phyloP scores from a whole-genome alignment of 495 filamentous ascomycete genomes.

The Penicillium arizonense region DNA sequence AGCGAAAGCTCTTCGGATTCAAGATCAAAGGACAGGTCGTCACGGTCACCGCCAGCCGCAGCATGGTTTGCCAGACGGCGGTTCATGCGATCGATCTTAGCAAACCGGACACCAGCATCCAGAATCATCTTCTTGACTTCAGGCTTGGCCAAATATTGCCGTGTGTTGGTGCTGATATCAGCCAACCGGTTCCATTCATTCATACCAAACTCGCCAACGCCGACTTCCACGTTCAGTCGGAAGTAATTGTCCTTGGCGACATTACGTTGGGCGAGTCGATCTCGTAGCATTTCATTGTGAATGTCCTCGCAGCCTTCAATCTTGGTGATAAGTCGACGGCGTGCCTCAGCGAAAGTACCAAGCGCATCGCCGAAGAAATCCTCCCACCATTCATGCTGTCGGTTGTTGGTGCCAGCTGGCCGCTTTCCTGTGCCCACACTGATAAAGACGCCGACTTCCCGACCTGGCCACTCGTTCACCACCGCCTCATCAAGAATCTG shows the following conservation, averaged over 20 bases:
- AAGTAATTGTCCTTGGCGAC: conserved; percentile 92
- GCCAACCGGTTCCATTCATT: conserved; percentile 94
- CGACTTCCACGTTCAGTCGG: conserved; percentile 94
- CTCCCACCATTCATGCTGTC: conserved; percentile 84
- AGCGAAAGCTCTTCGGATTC: conserved; percentile 24
- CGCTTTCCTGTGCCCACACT: conserved; percentile 91
- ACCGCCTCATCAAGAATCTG: conserved; percentile 85
- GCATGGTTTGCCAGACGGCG: conserved; percentile 39
- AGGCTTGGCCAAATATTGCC: conserved; percentile 71
- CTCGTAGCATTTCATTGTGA: conserved; percentile 77
- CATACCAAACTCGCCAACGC: conserved; percentile 97
- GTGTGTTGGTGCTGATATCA: conserved; percentile 90
- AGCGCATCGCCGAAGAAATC: conserved; percentile 72
- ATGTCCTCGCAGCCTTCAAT: conserved; percentile 94
- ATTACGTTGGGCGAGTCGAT: conserved; percentile 71
- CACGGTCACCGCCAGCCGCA: conserved; percentile 33
- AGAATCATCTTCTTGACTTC: conserved; percentile 74
- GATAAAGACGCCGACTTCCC: conserved; percentile 85
- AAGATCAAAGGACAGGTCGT: conserved; percentile 27
- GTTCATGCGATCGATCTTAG: conserved; percentile 74
- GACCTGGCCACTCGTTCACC: conserved; percentile 90
- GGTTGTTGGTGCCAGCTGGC: conserved; percentile 65
- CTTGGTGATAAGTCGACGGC: conserved; percentile 77
- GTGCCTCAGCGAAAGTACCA: conserved; percentile 86
- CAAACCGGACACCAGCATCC: conserved; percentile 76